These are phyloP conservation scores for Xylariales sp. DNA, from an alignment of 2,329 filamentous ascomycete species.

Conservation along the genomic window DNA sequence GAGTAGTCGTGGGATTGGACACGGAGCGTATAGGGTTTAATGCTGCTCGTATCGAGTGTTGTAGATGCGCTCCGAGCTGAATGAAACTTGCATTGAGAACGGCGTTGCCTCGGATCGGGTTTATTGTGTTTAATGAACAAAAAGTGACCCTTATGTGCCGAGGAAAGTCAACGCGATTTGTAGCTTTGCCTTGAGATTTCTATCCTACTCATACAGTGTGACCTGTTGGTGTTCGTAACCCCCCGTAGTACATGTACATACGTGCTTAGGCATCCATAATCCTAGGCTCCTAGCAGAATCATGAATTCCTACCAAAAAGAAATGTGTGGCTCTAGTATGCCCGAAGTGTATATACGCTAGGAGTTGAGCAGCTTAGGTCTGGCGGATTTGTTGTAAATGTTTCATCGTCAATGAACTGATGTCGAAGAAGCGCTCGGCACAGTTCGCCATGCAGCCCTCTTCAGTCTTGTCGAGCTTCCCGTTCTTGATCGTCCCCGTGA, in stretches of 20 bases:
- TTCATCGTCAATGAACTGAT: conserved; percentile 85
- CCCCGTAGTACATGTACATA: conserved; percentile 7
- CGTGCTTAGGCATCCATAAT: conserved; percentile 4
- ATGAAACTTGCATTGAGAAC: conserved; percentile 50
- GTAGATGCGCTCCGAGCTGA: conserved; percentile 43
- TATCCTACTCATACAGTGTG: conserved; percentile 29
- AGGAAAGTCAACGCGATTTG: conserved; percentile 29
- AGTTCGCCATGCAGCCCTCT: conserved; percentile 88
- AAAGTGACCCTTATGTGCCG: conserved; percentile 45
- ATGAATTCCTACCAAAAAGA: background rate
- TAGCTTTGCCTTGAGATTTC: conserved; percentile 23
- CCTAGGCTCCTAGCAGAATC: background rate
- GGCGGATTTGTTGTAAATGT: conserved; percentile 76
- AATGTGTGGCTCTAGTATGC: conserved; percentile 1
- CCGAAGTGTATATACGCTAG: background rate
- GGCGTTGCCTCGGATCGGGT: conserved; percentile 52
- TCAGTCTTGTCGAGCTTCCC: conserved; percentile 80
- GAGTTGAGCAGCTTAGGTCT: conserved; percentile 31
- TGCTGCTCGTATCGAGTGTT: conserved; percentile 41
- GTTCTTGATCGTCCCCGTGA: conserved; percentile 77
- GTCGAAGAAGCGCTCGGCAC: conserved; percentile 93
- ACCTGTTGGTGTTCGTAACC: conserved; percentile 5
- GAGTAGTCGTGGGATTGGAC: conserved; percentile 40
- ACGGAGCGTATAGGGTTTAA: conserved; percentile 39
- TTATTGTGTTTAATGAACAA: conserved; percentile 52